Conservation (phyloP, 352 stramenopile genomes). For the Aphanomyces euteiches region DNA sequence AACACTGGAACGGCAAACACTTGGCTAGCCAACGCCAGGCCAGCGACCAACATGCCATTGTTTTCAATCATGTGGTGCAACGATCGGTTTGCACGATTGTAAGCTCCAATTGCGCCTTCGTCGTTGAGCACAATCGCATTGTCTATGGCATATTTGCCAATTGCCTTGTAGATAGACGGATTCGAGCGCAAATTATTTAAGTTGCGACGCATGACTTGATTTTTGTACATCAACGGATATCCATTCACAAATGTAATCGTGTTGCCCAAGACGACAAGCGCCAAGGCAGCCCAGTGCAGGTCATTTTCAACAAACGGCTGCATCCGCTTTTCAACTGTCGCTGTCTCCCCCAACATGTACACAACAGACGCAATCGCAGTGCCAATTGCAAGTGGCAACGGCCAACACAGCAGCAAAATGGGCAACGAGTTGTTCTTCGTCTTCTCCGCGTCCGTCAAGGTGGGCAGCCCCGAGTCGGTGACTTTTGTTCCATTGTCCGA, state of each 20-base stretch:
- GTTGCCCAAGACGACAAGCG: constrained; percentile 19
- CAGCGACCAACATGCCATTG: constrained; percentile 13
- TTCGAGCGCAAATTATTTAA: constrained; percentile 29
- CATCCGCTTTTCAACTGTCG: constrained; percentile 22
- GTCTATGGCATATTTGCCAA: constrained; percentile 16
- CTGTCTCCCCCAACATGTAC: constrained; percentile 1
- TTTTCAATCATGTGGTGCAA: constrained; percentile 33
- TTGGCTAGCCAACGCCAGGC: constrained; percentile 1
- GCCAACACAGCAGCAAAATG: background rate
- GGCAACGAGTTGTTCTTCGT: background rate
- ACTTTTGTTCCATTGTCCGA: constrained; percentile 22
- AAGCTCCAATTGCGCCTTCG: constrained; percentile 11
- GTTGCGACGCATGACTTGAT: constrained; percentile 14
- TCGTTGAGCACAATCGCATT: constrained; percentile 28
- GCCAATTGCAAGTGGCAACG: constrained; percentile 11
- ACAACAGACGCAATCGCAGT: constrained; percentile 9
- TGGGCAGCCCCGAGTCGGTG: constrained; percentile 12
- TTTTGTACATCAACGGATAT: constrained; percentile 19
- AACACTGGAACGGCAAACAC: constrained; percentile 29
- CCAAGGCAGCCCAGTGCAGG: constrained; percentile 15
- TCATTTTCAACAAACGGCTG: constrained; percentile 4
- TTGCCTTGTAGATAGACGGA: constrained; percentile 30
- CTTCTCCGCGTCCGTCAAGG: constrained; percentile 25
- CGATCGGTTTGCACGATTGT: constrained; percentile 31
- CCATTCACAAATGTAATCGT: constrained; percentile 24